Conservation (phyloP, 208 protist genomes). For the Wallacemonas collosoma region DNA sequence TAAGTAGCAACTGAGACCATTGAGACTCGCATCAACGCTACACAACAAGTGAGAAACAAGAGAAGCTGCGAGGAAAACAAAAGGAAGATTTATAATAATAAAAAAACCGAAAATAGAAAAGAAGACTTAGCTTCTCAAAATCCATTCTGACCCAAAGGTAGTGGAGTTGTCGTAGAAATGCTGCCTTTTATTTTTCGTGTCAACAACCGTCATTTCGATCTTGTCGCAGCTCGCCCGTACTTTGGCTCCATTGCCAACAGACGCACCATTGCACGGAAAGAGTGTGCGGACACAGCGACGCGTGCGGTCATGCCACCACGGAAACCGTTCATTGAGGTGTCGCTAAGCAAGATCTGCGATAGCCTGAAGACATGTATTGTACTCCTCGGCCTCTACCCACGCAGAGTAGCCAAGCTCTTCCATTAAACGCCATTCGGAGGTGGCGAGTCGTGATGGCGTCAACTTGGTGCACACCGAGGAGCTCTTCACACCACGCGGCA, state of each 20-base stretch:
- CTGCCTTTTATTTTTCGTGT: not conserved
- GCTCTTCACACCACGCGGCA: not conserved
- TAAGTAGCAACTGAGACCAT: not conserved
- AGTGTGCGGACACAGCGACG: not conserved
- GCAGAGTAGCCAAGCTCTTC: conserved; percentile 31
- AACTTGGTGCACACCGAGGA: conserved; percentile 4
- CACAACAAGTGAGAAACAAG: not conserved
- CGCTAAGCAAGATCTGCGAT: not conserved
- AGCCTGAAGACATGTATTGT: conserved; percentile 20
- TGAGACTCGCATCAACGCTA: not conserved
- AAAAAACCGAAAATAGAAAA: conserved; percentile 7
- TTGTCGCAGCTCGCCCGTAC: not conserved
- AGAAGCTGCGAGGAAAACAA: not conserved
- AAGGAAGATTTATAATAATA: conserved; percentile 1
- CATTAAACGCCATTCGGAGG: conserved; percentile 45
- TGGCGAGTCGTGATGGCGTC: conserved; percentile 24
- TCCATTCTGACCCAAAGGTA: not conserved
- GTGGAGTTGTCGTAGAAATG: not conserved
- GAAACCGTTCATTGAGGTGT: no score
- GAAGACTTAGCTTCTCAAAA: not conserved
- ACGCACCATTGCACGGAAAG: no score
- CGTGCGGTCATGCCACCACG: not conserved
- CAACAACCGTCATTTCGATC: not conserved
- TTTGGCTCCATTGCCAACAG: not conserved
- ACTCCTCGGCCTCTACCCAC: conserved; percentile 37